Conservation (phyloP, 2,329 filamentous ascomycete genomes). For the Pestalotiopsis sp. region DNA sequence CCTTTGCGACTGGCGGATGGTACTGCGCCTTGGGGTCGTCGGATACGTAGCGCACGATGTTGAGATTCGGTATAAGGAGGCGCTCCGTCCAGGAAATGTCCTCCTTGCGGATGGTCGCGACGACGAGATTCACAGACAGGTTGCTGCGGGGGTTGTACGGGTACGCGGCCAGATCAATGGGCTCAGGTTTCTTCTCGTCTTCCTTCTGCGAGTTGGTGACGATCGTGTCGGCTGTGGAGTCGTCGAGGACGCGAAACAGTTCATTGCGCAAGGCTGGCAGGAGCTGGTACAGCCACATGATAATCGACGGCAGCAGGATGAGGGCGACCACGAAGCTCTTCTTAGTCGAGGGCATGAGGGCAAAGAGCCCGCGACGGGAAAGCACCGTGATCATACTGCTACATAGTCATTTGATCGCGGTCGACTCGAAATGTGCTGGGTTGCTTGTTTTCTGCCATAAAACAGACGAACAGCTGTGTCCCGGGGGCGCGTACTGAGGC, state of each 20-base stretch:
- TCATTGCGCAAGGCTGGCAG: neutral
- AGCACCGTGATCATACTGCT: conserved; percentile 12
- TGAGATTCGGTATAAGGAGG: conserved; percentile 34
- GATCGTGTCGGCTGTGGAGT: neutral
- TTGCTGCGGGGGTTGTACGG: conserved; percentile 16
- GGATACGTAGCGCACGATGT: conserved; percentile 48
- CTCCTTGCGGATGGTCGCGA: conserved; percentile 29
- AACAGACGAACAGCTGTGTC: neutral
- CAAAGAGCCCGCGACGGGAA: conserved; percentile 1
- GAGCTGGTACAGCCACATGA: conserved; percentile 15
- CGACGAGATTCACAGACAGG: conserved; percentile 32
- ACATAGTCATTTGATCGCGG: neutral
- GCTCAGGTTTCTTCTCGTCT: neutral
- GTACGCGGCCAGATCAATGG: conserved; percentile 21
- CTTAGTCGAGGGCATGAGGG: conserved; percentile 3
- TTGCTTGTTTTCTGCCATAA: neutral
- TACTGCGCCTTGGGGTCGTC: conserved; percentile 49
- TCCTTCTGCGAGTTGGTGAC: conserved; percentile 3
- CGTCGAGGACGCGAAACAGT: neutral
- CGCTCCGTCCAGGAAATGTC: conserved; percentile 34
- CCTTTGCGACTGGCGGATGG: conserved; percentile 55
- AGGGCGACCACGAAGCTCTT: conserved; percentile 5
- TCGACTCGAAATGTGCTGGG: neutral
- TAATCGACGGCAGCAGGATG: conserved; percentile 9
- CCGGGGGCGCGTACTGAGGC: neutral